Evolutionary conservation across 495 filamentous ascomycete genomes (phyloP).

Genomic region (Penicillium taxi): DNA sequence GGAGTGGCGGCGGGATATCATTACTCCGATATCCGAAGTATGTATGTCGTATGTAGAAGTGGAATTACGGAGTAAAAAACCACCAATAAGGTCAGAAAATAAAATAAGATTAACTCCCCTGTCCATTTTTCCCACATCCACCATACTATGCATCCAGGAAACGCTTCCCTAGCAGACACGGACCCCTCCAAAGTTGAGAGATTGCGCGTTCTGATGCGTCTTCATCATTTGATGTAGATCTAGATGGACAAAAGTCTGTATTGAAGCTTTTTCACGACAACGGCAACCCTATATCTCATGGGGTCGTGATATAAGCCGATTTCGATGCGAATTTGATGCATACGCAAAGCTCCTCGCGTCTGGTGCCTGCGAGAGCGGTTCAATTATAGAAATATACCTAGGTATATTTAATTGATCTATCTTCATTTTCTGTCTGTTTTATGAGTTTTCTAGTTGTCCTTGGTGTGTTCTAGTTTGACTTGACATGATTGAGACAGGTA

Average conservation of each 20-base stretch:
- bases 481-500: too few species aligned
- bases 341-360: constrained; percentile 10
- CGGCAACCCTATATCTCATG: constrained; percentile 6
- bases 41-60: too few species aligned
- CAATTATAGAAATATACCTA: constrained; percentile 12
- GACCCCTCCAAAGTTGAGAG: constrained; percentile 2
- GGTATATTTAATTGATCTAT: constrained; percentile 11
- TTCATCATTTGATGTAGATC: constrained; percentile 5
- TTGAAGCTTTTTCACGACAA: constrained; percentile 10
- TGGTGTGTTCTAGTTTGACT: too few species aligned
- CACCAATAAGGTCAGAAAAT: too few species aligned
- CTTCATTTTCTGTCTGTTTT: too few species aligned
- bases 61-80: too few species aligned
- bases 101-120: too few species aligned
- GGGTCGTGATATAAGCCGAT: constrained; percentile 16
- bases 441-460: too few species aligned
- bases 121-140: too few species aligned
- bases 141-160: constrained; percentile 5
- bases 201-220: constrained; percentile 2
- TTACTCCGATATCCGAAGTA: too few species aligned
- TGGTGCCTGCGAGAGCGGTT: constrained; percentile 10
- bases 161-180: not conserved
- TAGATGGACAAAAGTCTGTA: constrained; percentile 3
- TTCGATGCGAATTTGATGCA: constrained; percentile 15
- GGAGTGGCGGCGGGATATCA: too few species aligned